A percentile compares a stretch with the other conserved stretches of the same genome.
Evolutionary conservation across 257 asterid species (phyloP).

Genomic region (Handroanthus guayacan): DNA sequence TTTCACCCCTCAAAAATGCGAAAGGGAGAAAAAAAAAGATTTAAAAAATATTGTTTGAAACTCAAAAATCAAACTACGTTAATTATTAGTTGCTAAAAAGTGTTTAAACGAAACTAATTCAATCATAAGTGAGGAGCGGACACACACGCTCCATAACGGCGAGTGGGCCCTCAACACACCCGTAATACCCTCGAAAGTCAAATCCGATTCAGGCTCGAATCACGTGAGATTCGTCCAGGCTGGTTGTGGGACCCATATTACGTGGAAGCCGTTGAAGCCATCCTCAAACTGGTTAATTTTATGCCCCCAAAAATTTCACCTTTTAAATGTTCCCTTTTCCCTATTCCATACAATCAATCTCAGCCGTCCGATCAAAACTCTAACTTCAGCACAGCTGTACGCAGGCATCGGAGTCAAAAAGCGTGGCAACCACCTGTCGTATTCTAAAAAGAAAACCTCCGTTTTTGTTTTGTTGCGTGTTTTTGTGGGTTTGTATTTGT

Average conservation of each 20-base stretch:
- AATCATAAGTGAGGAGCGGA: slow-evolving; percentile 17
- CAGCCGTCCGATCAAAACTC: slow-evolving; percentile 36
- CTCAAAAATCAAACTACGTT: neutral
- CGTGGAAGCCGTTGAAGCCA: slow-evolving; percentile 61
- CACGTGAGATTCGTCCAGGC: slow-evolving; percentile 78
- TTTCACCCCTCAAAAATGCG: too few species aligned
- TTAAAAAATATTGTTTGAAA: neutral
- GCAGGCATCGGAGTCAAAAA: slow-evolving; percentile 44
- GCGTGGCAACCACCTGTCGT: slow-evolving; percentile 38
- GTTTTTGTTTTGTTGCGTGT: slow-evolving; percentile 2
- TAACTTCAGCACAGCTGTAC: slow-evolving; percentile 45
- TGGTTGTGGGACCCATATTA: slow-evolving; percentile 50
- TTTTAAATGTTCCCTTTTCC: slow-evolving; percentile 24
- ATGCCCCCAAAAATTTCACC: neutral
- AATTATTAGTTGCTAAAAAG: neutral
- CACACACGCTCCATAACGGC: slow-evolving; percentile 41
- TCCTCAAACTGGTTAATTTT: slow-evolving; percentile 41
- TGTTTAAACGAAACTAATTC: neutral
- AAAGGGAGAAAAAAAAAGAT: too few species aligned
- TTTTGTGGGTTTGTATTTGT: neutral
- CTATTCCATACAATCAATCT: slow-evolving; percentile 15
- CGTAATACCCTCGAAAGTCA: slow-evolving; percentile 41
- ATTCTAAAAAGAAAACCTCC: neutral
- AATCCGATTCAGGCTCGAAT: slow-evolving; percentile 47
- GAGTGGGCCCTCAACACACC: slow-evolving; percentile 36